These are phyloP conservation scores for Senna tora DNA, from an alignment of 306 rosid genomes.

Conservation along the genomic window DNA sequence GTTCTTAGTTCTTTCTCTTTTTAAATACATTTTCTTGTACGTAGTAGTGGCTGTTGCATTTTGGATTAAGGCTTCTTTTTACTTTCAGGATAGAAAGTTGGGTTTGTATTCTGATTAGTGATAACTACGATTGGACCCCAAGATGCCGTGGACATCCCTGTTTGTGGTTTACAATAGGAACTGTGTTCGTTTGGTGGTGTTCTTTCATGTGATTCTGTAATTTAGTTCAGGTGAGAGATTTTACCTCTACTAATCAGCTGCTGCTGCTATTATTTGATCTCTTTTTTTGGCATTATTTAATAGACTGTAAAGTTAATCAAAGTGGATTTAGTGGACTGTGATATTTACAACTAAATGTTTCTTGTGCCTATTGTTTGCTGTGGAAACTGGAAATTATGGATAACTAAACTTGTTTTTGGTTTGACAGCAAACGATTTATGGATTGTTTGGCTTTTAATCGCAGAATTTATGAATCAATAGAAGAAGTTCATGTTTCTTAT, in stretches of 20 bases:
- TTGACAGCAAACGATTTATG: constrained; percentile 1
- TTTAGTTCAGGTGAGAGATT: constrained; percentile 59
- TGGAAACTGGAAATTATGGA: constrained; percentile 13
- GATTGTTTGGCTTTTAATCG: neutral
- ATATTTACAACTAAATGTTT: neutral
- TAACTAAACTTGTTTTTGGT: constrained; percentile 6
- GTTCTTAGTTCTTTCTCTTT: neutral
- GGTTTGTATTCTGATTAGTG: constrained; percentile 35
- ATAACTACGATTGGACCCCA: constrained; percentile 53
- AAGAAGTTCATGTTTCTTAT: constrained; percentile 3
- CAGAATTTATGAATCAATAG: constrained; percentile 5
- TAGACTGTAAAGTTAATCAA: constrained; percentile 9
- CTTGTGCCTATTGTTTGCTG: neutral
- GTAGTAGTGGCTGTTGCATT: constrained; percentile 1
- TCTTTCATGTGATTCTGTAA: constrained; percentile 93
- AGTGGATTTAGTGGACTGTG: neutral
- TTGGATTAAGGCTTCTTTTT: constrained; percentile 25
- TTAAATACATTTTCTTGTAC: neutral
- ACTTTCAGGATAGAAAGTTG: constrained; percentile 44
- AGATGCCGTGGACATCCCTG: constrained; percentile 90
- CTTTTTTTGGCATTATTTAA: neutral
- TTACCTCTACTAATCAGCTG: constrained; percentile 7
- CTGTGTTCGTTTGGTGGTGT: constrained; percentile 89
- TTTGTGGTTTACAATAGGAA: constrained; percentile 67
- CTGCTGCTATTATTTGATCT: neutral